Conservation (phyloP, 2,329 filamentous ascomycete genomes). For the Lecanicillium sp. region DNA sequence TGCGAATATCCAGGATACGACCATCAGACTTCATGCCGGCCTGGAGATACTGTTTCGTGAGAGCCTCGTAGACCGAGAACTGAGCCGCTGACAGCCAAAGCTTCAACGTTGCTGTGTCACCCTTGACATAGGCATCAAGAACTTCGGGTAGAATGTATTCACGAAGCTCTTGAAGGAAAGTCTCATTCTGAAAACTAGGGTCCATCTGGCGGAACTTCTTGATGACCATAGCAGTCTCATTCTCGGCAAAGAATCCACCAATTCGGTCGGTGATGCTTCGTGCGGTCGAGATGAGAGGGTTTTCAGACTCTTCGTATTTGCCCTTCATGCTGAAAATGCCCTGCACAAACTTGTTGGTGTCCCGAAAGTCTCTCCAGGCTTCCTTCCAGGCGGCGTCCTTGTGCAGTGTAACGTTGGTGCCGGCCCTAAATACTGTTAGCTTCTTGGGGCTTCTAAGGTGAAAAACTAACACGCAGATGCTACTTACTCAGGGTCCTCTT, state of each 20-base stretch:
- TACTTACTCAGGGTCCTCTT: slow-evolving; percentile 83
- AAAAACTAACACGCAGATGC: background rate
- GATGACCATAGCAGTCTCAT: slow-evolving; percentile 94
- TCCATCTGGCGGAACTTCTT: slow-evolving; percentile 98
- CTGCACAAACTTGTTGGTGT: slow-evolving; percentile 82
- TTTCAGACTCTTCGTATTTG: slow-evolving; percentile 93
- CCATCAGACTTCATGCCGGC: slow-evolving; percentile 92
- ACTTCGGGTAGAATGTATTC: slow-evolving; percentile 98
- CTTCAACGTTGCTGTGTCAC: slow-evolving; percentile 81
- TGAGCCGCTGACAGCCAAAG: slow-evolving; percentile 95
- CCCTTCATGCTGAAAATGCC: slow-evolving; percentile 78
- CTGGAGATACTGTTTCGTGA: slow-evolving; percentile 92
- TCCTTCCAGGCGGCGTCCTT: slow-evolving; percentile 98
- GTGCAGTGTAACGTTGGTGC: slow-evolving; percentile 88
- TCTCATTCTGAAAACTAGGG: slow-evolving; percentile 86
- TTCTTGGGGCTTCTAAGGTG: slow-evolving; percentile 11
- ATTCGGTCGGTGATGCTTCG: slow-evolving; percentile 90
- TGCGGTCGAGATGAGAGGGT: slow-evolving; percentile 86
- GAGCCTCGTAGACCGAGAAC: slow-evolving; percentile 92
- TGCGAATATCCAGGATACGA: slow-evolving; percentile 86
- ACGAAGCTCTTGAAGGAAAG: slow-evolving; percentile 88
- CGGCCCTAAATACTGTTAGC: slow-evolving; percentile 56
- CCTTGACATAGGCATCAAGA: slow-evolving; percentile 95
- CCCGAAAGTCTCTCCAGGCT: slow-evolving; percentile 93
- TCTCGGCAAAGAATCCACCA: slow-evolving; percentile 95